Evolutionary conservation across 768 basidiomycete genomes (phyloP).

Genomic region (Boletus huronensis): DNA sequence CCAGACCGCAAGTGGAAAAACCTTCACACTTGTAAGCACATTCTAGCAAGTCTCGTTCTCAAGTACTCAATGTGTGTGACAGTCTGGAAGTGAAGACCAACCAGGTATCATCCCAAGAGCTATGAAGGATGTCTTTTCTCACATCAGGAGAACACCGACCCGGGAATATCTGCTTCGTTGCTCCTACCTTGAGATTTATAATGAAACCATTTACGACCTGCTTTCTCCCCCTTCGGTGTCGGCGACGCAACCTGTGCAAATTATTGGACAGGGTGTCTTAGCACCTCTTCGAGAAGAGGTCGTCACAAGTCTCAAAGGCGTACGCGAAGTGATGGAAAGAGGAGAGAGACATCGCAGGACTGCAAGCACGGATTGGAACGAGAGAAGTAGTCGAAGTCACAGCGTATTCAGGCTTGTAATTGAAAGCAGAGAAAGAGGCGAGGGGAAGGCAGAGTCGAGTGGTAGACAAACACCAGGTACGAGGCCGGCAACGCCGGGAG

Average conservation of each 20-base stretch:
- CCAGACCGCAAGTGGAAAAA: constrained; percentile 83
- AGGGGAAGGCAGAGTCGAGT: constrained; percentile 37
- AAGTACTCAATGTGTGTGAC: constrained; percentile 10
- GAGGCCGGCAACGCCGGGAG: constrained; percentile 50
- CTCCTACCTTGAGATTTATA: constrained; percentile 97
- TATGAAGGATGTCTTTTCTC: constrained; percentile 87
- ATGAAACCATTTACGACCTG: constrained; percentile 84
- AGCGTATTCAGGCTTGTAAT: constrained; percentile 92
- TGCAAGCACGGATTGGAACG: constrained; percentile 99
- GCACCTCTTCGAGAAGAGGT: constrained; percentile 86
- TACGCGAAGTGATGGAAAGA: constrained; percentile 77
- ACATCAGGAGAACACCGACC: constrained; percentile 70
- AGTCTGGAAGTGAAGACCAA: constrained; percentile 75
- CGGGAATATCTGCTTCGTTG: constrained; percentile 94
- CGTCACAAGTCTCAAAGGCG: constrained; percentile 84
- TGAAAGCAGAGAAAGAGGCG: constrained; percentile 75
- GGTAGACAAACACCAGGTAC: constrained; percentile 53
- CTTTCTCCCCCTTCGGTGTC: constrained; percentile 65
- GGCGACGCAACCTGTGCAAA: constrained; percentile 60
- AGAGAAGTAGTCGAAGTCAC: constrained; percentile 90
- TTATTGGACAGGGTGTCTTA: constrained; percentile 68
- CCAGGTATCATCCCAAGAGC: constrained; percentile 95
- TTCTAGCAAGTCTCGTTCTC: constrained; percentile 31
- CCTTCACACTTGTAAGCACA: constrained; percentile 53
- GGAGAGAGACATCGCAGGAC: constrained; percentile 88